These are phyloP conservation scores for Pterocarpus macrocarpus DNA, from an alignment of 306 rosid species.

Conservation along the genomic window DNA sequence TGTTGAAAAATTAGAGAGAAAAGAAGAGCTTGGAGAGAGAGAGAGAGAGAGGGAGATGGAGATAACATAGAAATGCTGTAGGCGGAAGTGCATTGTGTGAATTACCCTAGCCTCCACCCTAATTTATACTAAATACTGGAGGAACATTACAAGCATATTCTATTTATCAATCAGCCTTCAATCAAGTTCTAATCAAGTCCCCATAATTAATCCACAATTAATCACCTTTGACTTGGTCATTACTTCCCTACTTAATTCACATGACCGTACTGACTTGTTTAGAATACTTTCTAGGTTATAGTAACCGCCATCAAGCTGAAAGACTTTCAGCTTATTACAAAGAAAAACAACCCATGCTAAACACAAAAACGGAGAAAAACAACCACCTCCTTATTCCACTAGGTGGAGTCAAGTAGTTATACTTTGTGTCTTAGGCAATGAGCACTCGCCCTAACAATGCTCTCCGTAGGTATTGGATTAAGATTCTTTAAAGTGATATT, in stretches of 20 bases:
- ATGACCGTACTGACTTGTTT: neutral
- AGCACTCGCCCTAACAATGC: too few relatives aligned
- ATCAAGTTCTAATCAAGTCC: neutral
- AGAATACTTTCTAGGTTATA: neutral
- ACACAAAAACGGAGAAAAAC: too few relatives aligned
- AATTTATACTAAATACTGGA: neutral
- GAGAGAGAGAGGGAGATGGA: neutral
- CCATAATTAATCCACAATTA: neutral
- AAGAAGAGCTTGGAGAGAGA: neutral
- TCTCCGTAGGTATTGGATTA: too few relatives aligned
- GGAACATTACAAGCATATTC: neutral
- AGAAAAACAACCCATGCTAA: neutral
- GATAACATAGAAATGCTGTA: too few relatives aligned
- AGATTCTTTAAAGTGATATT: too few relatives aligned
- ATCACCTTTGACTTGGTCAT: neutral
- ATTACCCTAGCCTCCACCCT: neutral
- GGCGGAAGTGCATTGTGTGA: conserved; percentile 3
- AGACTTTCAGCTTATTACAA: neutral
- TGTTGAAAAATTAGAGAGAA: too few relatives aligned
- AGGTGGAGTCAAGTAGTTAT: too few relatives aligned
- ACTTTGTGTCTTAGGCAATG: too few relatives aligned
- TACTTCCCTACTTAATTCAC: neutral
- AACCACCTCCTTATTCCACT: too few relatives aligned
- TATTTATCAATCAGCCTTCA: neutral
- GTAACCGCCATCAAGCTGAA: neutral